Evolutionary conservation across 2,329 filamentous ascomycete genomes (phyloP).

Genomic region (Colletotrichum zoysiae): DNA sequence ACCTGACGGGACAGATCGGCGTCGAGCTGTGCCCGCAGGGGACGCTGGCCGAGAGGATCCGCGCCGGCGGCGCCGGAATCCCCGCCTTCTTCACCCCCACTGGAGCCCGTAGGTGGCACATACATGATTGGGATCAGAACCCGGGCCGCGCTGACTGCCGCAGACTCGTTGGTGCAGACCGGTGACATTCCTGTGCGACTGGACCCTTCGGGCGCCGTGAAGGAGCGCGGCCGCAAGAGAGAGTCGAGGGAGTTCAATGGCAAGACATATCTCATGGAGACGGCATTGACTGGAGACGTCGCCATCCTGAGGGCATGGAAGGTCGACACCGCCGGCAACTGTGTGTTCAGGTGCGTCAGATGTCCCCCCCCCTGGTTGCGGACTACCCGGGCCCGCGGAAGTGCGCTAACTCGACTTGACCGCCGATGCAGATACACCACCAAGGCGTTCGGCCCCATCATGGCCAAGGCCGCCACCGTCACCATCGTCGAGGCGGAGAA

Average conservation of each 20-base stretch:
- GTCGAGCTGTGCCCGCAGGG: slow-evolving; percentile 84
- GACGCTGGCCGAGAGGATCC: slow-evolving; percentile 78
- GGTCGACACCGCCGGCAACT: slow-evolving; percentile 82
- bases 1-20: slow-evolving; percentile 79
- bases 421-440: slow-evolving; percentile 70
- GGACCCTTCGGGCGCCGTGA: slow-evolving; percentile 68
- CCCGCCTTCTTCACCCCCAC: slow-evolving; percentile 86
- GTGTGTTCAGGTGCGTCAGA: slow-evolving; percentile 74
- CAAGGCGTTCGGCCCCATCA: slow-evolving; percentile 79
- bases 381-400: background rate
- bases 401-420: background rate
- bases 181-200: slow-evolving; percentile 76
- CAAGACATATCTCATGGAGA: slow-evolving; percentile 81
- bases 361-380: background rate
- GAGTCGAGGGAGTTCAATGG: slow-evolving; percentile 82
- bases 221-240: slow-evolving; percentile 73
- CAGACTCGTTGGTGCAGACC: slow-evolving; percentile 74
- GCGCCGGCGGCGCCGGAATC: slow-evolving; percentile 81
- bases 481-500: slow-evolving; percentile 89
- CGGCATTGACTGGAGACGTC: slow-evolving; percentile 80
- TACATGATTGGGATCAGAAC: slow-evolving; percentile 44
- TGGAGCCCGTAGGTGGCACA: slow-evolving; percentile 66
- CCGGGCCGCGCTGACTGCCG: background rate
- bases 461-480: slow-evolving; percentile 83
- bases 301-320: slow-evolving; percentile 83